Base-by-base conservation (phyloP, 208 protist genomes). In the Tritrichomonas musculus region DNA sequence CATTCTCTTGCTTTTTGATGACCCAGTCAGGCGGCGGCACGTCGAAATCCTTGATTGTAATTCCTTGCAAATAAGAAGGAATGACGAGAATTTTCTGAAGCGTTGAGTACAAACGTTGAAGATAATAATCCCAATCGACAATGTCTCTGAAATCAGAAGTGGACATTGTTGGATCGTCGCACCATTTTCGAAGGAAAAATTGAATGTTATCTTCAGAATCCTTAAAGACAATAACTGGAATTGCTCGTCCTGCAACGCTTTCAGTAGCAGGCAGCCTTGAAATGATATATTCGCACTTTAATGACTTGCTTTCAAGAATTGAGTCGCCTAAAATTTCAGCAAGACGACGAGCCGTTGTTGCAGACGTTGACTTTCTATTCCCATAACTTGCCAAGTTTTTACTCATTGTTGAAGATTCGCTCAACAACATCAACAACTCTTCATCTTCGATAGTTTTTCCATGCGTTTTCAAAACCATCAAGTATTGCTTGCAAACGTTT, bases 361-460 rank as follows among this genome's bases (percentile, higher is more conserved):
- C 98, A 13, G 98, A 97, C n/a, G 98, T 97, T 11, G 97, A 99
- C 95, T 99, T 99, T 95, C 99, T 97, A n/a, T 94, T 95, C 49
- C 97, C 98, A 94, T 99, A 99, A 92, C 99, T 98, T 22, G 94
- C 57, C 11, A 95, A 30, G 14, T 53, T 80, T 30, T 93, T 72
- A 14, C 30, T 64, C 95, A 96, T 96, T 92, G 65, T 94, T 33
- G 93, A 92, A 4, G 96, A 97, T 95, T 99, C 98, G 11, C 97
- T 98, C 92, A 99, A 97, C 50, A 99, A 97, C 33, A 98, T 97
- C 39, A 99, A 93, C 0, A 99, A 96, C 93, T 99, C 97, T 36
- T 98, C 97, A 84, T 98, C 96, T 92, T 98, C 97, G 94, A 98
- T 75, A n/a, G 57, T 73, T 47, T 36, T 14, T 94, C 96, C 84